Percentiles rank a stretch among this genome's conserved stretches.
phyloP scores from a whole-genome alignment of 2,329 filamentous ascomycete species.

The Aspergillus nomiae region DNA sequence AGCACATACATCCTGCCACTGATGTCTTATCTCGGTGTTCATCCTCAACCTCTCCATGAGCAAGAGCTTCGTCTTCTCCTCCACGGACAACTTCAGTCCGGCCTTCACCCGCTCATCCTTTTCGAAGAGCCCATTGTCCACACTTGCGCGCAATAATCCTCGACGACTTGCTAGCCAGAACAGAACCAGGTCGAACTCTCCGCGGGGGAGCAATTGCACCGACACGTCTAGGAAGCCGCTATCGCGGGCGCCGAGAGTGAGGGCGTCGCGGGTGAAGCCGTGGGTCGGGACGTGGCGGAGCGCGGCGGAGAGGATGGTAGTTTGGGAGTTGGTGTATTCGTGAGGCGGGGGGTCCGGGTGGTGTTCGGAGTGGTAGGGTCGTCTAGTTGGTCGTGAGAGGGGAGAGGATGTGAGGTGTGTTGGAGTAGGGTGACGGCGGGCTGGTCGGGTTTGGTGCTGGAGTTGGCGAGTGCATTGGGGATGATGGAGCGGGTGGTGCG shows the following conservation, averaged over 20 bases:
- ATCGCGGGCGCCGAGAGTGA: constrained; percentile 78
- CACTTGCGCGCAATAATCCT: constrained; percentile 38
- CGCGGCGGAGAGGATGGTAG: constrained; percentile 77
- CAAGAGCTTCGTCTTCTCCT: constrained; percentile 68
- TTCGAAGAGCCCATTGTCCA: constrained; percentile 34
- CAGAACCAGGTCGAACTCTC: constrained; percentile 75
- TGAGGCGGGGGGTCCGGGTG: constrained; percentile 57
- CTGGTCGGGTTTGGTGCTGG: background rate
- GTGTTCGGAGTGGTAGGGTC: constrained; percentile 72
- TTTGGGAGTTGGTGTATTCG: constrained; percentile 69
- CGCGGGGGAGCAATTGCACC: constrained; percentile 76
- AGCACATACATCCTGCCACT: constrained; percentile 79
- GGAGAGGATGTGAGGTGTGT: background rate
- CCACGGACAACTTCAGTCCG: constrained; percentile 46
- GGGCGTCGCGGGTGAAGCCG: constrained; percentile 76
- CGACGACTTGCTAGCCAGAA: constrained; percentile 47
- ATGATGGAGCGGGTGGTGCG: background rate
- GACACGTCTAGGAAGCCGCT: constrained; percentile 85
- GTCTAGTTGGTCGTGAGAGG: constrained; percentile 18
- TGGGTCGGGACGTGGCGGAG: constrained; percentile 74
- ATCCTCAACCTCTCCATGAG: constrained; percentile 75
- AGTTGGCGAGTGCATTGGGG: background rate
- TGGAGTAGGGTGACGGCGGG: background rate
- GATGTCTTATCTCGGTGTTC: constrained; percentile 70
- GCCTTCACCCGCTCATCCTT: constrained; percentile 16